Percentiles rank a stretch among this genome's conserved stretches.
phyloP scores from a whole-genome alignment of 2,329 filamentous ascomycete genomes.

The Fusarium avenaceum region DNA sequence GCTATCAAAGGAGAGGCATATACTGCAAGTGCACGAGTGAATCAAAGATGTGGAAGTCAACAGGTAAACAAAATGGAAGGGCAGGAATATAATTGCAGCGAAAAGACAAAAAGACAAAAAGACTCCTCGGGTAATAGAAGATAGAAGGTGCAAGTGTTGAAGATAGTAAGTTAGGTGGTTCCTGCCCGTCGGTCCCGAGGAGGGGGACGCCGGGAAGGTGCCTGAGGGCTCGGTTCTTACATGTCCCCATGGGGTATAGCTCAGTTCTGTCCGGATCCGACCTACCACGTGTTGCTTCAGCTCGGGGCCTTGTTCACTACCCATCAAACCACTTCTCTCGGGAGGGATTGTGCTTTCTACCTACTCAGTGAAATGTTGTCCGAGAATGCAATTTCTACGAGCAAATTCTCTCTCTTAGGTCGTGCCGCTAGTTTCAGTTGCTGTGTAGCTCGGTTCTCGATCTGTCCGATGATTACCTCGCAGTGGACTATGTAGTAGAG shows the following conservation, averaged over 20 bases:
- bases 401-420: conserved; percentile 3
- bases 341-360: conserved; percentile 2
- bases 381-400: conserved; percentile 13
- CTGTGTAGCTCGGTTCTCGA: conserved; percentile 22
- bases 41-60: not conserved
- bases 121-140: conserved; percentile 18
- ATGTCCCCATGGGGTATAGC: conserved; percentile 41
- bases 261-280: conserved; percentile 40
- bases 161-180: conserved; percentile 4
- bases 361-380: not conserved
- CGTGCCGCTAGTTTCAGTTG: conserved; percentile 19
- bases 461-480: conserved; percentile 25
- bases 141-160: conserved; percentile 9
- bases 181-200: conserved; percentile 47
- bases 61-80: not conserved
- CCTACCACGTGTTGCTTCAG: not conserved
- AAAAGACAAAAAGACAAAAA: not conserved
- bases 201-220: conserved; percentile 23
- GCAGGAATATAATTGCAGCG: not conserved
- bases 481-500: conserved; percentile 2
- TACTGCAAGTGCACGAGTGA: not conserved
- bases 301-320: conserved; percentile 20
- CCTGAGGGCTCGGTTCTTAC: not conserved
- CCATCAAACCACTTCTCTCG: conserved; percentile 20
- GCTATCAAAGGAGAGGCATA: not conserved